Evolutionary conservation across 129 eudicot species (phyloP), one percentile per base, ranked within the genome.

Genomic region (Arctium lappa): DNA sequence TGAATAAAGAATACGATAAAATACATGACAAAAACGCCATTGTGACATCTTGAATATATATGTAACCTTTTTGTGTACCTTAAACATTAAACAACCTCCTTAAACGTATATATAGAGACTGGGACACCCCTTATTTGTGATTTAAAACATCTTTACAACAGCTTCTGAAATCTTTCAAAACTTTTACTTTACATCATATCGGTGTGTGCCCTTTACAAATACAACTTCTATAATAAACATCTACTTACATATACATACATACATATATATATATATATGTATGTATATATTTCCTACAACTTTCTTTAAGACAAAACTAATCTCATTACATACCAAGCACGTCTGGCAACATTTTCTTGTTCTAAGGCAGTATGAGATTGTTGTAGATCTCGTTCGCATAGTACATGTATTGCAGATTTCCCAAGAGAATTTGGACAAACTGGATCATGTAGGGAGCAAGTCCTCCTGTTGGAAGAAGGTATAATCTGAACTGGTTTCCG

Each of bases 401-500:
- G 63, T 18, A 39, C 73, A 32, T 31, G 15, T 62, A 69, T n/a
- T 83, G 80, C 81, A 53, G 78, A 27, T 76, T 76, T 69, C 42
- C 46, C 72, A 77, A 70, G 78, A 77, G 30, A 70, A 56, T 37
- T 83, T 77, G 78, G 82, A 29, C 46, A 69, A 78, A 71, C 69
- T 48, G 13, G 74, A 39, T 84, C 84, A 84, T 79, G 84, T 31
- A 63, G 83, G 87, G 65, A 84, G 65, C 70, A 82, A 89, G 79
- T 85, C 93, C 86, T 90, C 94, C 73, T 89, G 88, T 72, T 82
- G 90, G 78, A 89, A 94, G 85, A 92, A 92, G 78, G 86, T 85
- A 88, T 94, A 94, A 79, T 86, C 91, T 32, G 98, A 92, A 86
- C 89, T 82, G 30, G 87, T 77, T 83, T 94, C 98, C 0, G 91